A percentile compares a stretch with the other conserved stretches of the same genome.
These are phyloP conservation scores for Capillidium rhysosporum DNA, from an alignment of 371 early-diverging fungal genomes.

Conservation along the genomic window DNA sequence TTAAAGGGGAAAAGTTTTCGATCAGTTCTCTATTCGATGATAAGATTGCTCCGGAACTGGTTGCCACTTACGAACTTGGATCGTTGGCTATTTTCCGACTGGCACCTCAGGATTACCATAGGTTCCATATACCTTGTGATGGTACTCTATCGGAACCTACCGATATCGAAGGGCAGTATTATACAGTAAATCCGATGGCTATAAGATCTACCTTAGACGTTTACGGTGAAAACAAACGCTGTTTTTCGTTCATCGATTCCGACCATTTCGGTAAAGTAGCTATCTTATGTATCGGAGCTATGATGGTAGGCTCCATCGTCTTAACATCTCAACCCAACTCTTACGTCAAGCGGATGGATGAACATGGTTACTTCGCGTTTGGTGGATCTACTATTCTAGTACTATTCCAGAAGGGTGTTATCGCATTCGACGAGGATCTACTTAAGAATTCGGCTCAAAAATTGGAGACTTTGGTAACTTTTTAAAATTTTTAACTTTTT, in stretches of 20 bases:
- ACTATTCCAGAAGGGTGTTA: conserved; percentile 34
- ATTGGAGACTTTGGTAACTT: conserved; percentile 25
- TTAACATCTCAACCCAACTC: conserved; percentile 31
- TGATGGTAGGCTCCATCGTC: conserved; percentile 74
- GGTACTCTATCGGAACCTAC: conserved; percentile 35
- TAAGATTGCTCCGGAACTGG: conserved; percentile 14
- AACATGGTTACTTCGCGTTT: conserved; percentile 66
- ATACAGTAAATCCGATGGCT: conserved; percentile 78
- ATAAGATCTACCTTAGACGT: conserved; percentile 56
- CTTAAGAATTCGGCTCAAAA: conserved; percentile 22
- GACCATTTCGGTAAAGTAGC: conserved; percentile 53
- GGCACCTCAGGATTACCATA: conserved; percentile 80
- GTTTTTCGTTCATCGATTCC: conserved; percentile 41
- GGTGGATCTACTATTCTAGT: conserved; percentile 60
- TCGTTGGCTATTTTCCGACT: conserved; percentile 55
- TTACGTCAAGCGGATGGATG: conserved; percentile 41
- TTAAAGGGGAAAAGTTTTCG: conserved; percentile 64
- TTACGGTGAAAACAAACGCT: conserved; percentile 63
- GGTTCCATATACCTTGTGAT: conserved; percentile 67
- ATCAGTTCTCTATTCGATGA: conserved; percentile 20
- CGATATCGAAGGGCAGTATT: conserved; percentile 47
- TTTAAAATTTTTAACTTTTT: background rate
- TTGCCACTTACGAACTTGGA: conserved; percentile 30
- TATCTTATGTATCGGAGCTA: conserved; percentile 55
- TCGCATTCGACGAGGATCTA: conserved; percentile 46